Percentiles rank a stretch among this genome's conserved stretches.
phyloP scores from a whole-genome alignment of 2,329 filamentous ascomycete genomes.

The Stenocarpella maydis region DNA sequence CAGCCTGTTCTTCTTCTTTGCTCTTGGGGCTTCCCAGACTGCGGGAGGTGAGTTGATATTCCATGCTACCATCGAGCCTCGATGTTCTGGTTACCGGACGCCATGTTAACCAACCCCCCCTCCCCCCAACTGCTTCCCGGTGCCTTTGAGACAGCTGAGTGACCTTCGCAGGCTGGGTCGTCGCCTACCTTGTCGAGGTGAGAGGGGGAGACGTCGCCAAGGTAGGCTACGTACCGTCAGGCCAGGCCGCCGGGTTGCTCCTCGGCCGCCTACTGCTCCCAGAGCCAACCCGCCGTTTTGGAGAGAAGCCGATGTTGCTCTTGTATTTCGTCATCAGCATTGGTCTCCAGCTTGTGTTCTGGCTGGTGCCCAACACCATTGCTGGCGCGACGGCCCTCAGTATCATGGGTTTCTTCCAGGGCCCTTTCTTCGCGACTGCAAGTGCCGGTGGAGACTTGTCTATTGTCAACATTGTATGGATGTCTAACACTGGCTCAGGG shows the following conservation, averaged over 20 bases:
- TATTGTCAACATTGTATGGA: neutral
- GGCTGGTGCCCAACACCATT: conserved; percentile 51
- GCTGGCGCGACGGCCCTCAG: conserved; percentile 58
- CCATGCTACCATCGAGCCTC: neutral
- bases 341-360: conserved; percentile 65
- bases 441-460: conserved; percentile 32
- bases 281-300: conserved; percentile 66
- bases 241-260: conserved; percentile 65
- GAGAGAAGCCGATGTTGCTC: conserved; percentile 65
- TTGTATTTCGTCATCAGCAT: conserved; percentile 61
- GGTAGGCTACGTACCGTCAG: conserved; percentile 69
- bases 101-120: too few species aligned
- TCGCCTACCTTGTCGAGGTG: conserved; percentile 70
- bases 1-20: conserved; percentile 71
- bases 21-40: conserved; percentile 63
- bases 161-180: conserved; percentile 60
- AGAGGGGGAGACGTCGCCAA: conserved; percentile 62
- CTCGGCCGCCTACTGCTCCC: conserved; percentile 65
- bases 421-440: conserved; percentile 62
- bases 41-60: conserved; percentile 48
- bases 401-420: conserved; percentile 62
- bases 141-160: neutral
- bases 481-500: conserved; percentile 44
- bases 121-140: too few species aligned
- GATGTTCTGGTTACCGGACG: neutral